Conservation (phyloP, 2,329 filamentous ascomycete genomes). For the Verticillium zaregamsianum region DNA sequence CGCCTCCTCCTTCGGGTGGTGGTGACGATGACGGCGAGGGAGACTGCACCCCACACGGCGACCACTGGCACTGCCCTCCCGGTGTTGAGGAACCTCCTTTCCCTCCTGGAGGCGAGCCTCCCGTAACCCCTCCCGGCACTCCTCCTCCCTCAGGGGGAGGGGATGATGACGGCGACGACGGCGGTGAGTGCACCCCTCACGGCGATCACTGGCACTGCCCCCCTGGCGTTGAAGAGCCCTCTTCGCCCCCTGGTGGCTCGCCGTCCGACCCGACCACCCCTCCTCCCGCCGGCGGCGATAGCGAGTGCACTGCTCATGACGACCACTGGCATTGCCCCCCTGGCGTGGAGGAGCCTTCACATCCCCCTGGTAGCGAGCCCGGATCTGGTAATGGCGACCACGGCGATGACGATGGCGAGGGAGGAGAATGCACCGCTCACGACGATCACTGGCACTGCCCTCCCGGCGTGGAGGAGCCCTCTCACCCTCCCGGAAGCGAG, state of each 20-base stretch:
- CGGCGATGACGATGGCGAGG: background rate
- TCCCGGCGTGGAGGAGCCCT: background rate
- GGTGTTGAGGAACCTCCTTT: constrained; percentile 6
- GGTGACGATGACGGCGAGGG: background rate
- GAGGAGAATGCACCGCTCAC: background rate
- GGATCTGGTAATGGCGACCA: background rate
- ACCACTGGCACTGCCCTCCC: constrained; percentile 13
- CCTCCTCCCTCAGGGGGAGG: background rate
- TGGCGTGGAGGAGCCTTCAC: background rate
- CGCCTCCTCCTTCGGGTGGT: background rate
- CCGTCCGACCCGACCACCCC: background rate
- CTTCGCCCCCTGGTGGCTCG: background rate
- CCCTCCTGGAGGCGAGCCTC: background rate
- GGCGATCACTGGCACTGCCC: constrained; percentile 12
- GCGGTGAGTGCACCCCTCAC: constrained; percentile 1
- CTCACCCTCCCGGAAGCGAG: background rate
- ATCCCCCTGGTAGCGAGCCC: background rate
- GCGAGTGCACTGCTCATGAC: background rate
- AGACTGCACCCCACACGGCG: constrained; percentile 1
- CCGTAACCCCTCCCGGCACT: background rate
- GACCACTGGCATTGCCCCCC: constrained; percentile 10
- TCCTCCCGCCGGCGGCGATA: background rate
- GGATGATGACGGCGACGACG: background rate
- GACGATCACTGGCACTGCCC: constrained; percentile 10
- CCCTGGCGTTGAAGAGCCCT: constrained; percentile 6